A percentile compares a stretch with the other conserved stretches of the same genome.
Conservation (phyloP, 345 rosid genomes). For the Populus deltoides region DNA sequence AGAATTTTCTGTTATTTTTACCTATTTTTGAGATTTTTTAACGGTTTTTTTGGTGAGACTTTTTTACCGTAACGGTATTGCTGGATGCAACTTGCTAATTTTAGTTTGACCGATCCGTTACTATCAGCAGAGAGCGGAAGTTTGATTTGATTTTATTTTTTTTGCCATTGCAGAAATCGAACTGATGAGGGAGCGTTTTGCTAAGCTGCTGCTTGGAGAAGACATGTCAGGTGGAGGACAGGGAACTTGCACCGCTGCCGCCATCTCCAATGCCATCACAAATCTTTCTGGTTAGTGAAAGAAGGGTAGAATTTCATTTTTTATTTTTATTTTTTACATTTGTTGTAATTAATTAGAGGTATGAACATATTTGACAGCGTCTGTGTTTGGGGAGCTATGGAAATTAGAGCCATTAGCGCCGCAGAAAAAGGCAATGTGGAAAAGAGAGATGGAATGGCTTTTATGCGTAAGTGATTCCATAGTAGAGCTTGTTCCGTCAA, state of each 20-base stretch:
- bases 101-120: neutral
- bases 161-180: slow-evolving; percentile 28
- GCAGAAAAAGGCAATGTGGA: slow-evolving; percentile 27
- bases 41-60: neutral
- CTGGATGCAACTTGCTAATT: neutral
- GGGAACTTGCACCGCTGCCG: slow-evolving; percentile 46
- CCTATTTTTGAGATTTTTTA: neutral
- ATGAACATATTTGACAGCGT: slow-evolving; percentile 14
- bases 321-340: neutral
- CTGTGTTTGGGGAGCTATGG: slow-evolving; percentile 30
- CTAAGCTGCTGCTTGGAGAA: slow-evolving; percentile 57
- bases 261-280: slow-evolving; percentile 43
- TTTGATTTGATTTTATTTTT: neutral
- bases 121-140: too few species aligned
- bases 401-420: slow-evolving; percentile 25
- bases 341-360: neutral
- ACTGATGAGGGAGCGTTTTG: slow-evolving; percentile 47
- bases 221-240: slow-evolving; percentile 60
- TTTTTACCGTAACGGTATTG: neutral
- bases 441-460: slow-evolving; percentile 30
- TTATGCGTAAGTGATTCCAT: slow-evolving; percentile 28
- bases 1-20: neutral
- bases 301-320: neutral
- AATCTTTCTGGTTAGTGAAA: slow-evolving; percentile 30
- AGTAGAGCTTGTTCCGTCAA: slow-evolving; percentile 30